Evolutionary conservation across 805 yeast species (phyloP), one percentile per base, ranked within the genome.

Genomic region (Candida namnaoensis): DNA sequence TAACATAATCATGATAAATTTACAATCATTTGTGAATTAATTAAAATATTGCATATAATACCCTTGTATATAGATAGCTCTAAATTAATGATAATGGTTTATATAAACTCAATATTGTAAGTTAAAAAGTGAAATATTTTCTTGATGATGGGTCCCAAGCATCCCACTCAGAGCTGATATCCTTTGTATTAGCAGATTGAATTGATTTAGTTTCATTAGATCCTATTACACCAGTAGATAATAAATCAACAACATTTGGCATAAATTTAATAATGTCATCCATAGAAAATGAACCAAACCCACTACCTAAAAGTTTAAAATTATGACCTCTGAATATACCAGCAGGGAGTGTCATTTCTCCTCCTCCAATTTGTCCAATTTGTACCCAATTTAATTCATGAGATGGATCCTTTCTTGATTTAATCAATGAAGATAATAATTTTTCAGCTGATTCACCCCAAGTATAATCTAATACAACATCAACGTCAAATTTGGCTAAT

Each of bases 361-460:
- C 28, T 5, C 47, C 47, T 28, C 45, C 47, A 38, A 44, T 42
- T 24, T 44, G 45, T 11, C 47, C 47, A 32, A 44, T 42, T 33
- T 44, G 41, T 3, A 44, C 39, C 45, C 45, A 44, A n/a, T 35
- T 24, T 15, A 44, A 32, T 7, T 19, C 24, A 4, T 32, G 28
- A 3, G 41, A 26, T 14, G 38, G 12, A 27, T 41, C 41, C 5
- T 14, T 32, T 37, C 45, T 37, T 5, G 47, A 37, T 25, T 37
- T 26, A 13, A 39, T 27, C 9, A 44, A 28, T 11, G 14, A 3
- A 5, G 13, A 5, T 8, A 44, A 8, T 2, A 37, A 2, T 7
- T 15, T 26, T 8, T 15, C 5, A 7, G 47, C 41, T 11, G 39
- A 36, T 8, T 42, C 25, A 33, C 47, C 47, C 45, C 47, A 44